Evolutionary conservation across 495 filamentous ascomycete genomes (phyloP).

Genomic region (Penicillium chermesinum): DNA sequence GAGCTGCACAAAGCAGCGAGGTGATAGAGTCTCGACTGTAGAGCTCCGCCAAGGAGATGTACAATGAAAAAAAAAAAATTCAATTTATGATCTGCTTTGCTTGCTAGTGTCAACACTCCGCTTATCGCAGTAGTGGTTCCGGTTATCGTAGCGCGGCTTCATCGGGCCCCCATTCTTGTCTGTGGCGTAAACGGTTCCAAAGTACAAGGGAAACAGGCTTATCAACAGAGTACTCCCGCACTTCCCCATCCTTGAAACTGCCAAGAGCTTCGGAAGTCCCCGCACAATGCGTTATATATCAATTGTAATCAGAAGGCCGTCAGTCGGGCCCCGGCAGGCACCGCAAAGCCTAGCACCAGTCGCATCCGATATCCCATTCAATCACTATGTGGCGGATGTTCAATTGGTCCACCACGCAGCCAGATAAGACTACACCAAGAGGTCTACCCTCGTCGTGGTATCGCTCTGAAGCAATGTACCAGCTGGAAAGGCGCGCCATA

Average conservation of each 20-base stretch:
- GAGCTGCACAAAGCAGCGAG: not conserved
- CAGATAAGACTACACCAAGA: constrained; percentile 25
- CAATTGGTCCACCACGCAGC: constrained; percentile 46
- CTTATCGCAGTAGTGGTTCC: too few relatives aligned
- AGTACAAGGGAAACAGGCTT: not conserved
- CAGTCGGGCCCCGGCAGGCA: not conserved
- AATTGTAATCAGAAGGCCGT: not conserved
- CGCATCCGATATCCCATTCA: too few relatives aligned
- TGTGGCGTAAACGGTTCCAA: not conserved
- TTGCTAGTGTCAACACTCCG: not conserved
- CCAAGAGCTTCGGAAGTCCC: not conserved
- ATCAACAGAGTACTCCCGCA: constrained; percentile 2
- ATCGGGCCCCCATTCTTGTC: constrained; percentile 2
- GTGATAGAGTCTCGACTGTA: constrained; percentile 17
- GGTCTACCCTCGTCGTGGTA: constrained; percentile 45
- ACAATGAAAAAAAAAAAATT: not conserved
- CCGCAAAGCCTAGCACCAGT: too few relatives aligned
- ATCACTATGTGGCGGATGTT: constrained; percentile 54
- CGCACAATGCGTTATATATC: not conserved
- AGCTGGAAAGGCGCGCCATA: constrained; percentile 46
- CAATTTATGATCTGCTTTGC: not conserved
- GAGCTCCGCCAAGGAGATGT: too few relatives aligned
- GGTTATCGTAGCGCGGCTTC: too few relatives aligned
- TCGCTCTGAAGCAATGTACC: constrained; percentile 40
- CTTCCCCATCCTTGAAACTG: constrained; percentile 7